Base-by-base conservation (phyloP, 1,139 yeast species). In the Magnusiomyces suaveolens region DNA sequence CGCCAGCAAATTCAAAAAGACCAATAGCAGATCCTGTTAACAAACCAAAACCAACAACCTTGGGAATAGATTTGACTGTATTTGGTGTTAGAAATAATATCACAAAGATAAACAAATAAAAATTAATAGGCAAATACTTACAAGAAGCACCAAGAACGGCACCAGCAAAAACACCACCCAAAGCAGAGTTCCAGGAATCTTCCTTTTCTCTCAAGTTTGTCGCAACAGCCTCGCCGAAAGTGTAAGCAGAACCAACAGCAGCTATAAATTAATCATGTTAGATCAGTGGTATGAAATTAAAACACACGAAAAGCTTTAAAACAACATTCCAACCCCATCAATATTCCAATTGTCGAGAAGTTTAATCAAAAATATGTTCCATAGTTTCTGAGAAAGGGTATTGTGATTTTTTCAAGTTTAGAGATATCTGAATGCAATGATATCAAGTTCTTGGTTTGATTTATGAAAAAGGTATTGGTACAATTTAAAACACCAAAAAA, bases 151-250 rank as follows among this genome's bases (percentile, higher is more conserved):
- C 80, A 33, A 73, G 60, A 32, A 75, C 57, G 6, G 73, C 73
- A 52, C 81, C 81, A 46, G 80, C 78, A 25, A 76, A 67, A 29
- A 75, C 71, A 47, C 82, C 82, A 43, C 83, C 81, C 51, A 69
- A 64, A 57, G 77, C 73, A 53, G 77, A 75, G 62, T 75, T 78
- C 52, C 70, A 61, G 2, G 79, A 74, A 52, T 75, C 76, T 56
- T 73, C 73, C 58, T 68, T 66, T 60, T 73, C 74, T 52, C 78
- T 67, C 56, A 77, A 62, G 62, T 77, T 77, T 52, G 77, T 69
- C 14, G 74, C 55, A 2, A 73, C 70, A 21, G 71, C 62, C 46
- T 72, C 71, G 16, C 68, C 68, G 55, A 75, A 70, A 50, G 70
- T 66, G 64, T 66, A 76, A 23, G 73, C 66, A n/a, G 75, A 69